Conservation (phyloP, 73 alveolate species). For the Blepharisma japonicum region DNA sequence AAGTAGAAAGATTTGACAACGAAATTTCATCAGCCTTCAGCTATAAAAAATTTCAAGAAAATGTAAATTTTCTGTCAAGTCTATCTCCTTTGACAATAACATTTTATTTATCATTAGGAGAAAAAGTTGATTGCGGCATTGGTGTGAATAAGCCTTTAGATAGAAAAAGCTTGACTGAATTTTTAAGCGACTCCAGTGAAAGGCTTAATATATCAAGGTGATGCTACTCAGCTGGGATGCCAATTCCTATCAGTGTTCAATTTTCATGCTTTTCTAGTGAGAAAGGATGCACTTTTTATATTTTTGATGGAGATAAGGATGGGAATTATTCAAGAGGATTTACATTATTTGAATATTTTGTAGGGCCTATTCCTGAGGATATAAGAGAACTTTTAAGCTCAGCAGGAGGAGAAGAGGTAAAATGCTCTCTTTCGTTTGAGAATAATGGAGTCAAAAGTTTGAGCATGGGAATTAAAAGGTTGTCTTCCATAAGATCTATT, state of each 20-base stretch:
- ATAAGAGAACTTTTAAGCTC: neutral
- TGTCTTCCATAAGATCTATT: no score
- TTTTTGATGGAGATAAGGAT: constrained; percentile 27
- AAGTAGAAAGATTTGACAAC: neutral
- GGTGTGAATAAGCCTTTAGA: constrained; percentile 16
- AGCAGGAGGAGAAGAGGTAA: constrained; percentile 1
- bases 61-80: neutral
- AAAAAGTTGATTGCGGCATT: constrained; percentile 7
- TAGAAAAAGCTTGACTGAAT: neutral
- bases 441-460: no score
- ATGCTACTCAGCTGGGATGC: neutral
- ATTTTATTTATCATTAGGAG: constrained; percentile 2
- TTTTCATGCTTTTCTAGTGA: neutral
- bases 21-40: neutral
- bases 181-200: neutral
- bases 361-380: constrained; percentile 7
- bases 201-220: neutral
- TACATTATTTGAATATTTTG: neutral
- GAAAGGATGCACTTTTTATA: constrained; percentile 18
- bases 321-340: neutral
- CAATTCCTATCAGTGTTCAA: neutral
- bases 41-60: neutral
- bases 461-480: no score
- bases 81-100: constrained; percentile 1
- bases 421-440: constrained; percentile 11